phyloP scores from a whole-genome alignment of 2,329 filamentous ascomycete genomes.

The Aspergillus udagawae region DNA sequence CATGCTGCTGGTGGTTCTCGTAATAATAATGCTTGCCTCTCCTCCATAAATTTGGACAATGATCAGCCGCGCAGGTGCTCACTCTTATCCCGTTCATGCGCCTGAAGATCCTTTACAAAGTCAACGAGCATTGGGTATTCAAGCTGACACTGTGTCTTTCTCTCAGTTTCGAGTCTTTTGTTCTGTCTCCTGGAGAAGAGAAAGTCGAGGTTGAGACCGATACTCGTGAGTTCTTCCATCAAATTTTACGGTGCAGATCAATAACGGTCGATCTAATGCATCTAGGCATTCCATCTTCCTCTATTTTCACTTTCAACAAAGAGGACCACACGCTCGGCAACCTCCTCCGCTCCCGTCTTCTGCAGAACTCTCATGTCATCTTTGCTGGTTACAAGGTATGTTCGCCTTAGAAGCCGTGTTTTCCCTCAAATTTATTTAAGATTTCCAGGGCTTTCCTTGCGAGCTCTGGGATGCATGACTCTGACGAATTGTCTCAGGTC shows the following conservation, averaged over 20 bases:
- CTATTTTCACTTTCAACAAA: conserved; percentile 91
- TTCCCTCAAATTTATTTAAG: neutral
- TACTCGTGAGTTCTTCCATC: conserved; percentile 63
- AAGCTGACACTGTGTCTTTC: neutral
- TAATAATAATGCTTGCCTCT: conserved; percentile 16
- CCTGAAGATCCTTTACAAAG: neutral
- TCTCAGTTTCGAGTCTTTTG: conserved; percentile 83
- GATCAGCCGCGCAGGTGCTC: conserved; percentile 20
- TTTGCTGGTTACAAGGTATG: conserved; percentile 89
- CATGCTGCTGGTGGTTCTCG: conserved; percentile 6
- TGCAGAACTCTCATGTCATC: conserved; percentile 75
- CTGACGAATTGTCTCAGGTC: conserved; percentile 25
- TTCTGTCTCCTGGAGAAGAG: conserved; percentile 83
- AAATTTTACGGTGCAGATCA: neutral
- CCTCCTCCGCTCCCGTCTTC: conserved; percentile 77
- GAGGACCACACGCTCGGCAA: conserved; percentile 97
- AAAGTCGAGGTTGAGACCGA: conserved; percentile 87
- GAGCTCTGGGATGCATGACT: neutral
- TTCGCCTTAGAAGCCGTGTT: neutral
- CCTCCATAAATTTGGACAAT: conserved; percentile 15
- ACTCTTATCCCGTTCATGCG: neutral
- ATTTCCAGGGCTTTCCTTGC: neutral
- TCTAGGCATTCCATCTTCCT: conserved; percentile 84
- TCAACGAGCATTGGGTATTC: neutral
- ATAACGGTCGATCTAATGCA: neutral